These are phyloP conservation scores for Rhodotorula taiwanensis DNA, from an alignment of 768 basidiomycete genomes.

Conservation along the genomic window DNA sequence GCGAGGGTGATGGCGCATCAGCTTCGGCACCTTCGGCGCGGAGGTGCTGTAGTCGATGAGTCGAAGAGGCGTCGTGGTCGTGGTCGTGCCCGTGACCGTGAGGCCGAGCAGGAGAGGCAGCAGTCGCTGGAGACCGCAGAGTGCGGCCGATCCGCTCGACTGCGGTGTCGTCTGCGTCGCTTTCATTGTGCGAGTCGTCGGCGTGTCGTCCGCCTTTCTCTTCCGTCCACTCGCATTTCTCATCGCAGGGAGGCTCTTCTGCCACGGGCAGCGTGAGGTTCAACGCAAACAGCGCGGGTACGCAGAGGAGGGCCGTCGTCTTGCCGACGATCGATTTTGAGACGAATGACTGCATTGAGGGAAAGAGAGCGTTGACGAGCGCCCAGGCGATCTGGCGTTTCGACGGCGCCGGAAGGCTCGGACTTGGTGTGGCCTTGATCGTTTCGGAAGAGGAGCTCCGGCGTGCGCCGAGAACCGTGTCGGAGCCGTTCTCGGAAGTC, in stretches of 20 bases:
- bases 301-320: conserved; percentile 69
- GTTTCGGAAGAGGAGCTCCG: not conserved
- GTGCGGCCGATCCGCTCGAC: conserved; percentile 26
- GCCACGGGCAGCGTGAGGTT: conserved; percentile 90
- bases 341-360: conserved; percentile 67
- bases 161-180: not conserved
- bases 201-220: conserved; percentile 51
- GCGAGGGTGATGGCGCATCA: not conserved
- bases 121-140: conserved; percentile 25
- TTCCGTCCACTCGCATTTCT: conserved; percentile 55
- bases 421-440: not conserved
- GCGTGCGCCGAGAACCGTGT: conserved; percentile 2
- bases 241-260: conserved; percentile 41
- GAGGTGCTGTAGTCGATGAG: conserved; percentile 30
- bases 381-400: conserved; percentile 14
- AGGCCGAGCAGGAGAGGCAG: not conserved
- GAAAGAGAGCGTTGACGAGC: conserved; percentile 66
- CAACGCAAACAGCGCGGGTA: conserved; percentile 75
- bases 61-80: conserved; percentile 22
- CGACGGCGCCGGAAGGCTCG: not conserved
- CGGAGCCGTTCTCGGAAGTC: conserved; percentile 17
- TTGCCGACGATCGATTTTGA: conserved; percentile 65
- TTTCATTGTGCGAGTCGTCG: not conserved
- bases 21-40: conserved; percentile 10
- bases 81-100: not conserved